Evolutionary conservation across 768 basidiomycete species (phyloP), one percentile per base, ranked within the genome.

Genomic region (Boletus pseudopeckii): DNA sequence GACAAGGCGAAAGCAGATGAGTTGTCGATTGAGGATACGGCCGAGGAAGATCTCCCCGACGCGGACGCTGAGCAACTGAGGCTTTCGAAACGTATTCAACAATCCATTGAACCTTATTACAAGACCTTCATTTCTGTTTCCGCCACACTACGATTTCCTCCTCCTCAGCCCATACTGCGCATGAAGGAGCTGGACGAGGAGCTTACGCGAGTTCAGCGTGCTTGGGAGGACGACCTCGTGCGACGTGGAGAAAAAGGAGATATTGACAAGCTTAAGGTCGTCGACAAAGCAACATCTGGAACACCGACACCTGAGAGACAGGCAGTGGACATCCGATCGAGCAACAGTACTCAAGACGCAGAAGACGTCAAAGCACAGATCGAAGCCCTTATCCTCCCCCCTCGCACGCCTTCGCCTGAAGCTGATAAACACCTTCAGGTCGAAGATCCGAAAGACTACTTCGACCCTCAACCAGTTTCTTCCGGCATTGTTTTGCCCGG

Each of bases 121-220:
- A 83, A 76, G 56, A 94, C 90, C 2, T 92, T 93, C 64, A 89
- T 98, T 30, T 98, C 97, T 2, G 90, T 93, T 40, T 98, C 95
- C 3, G 89, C 95, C 0, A 92, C 94, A 0, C 75, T 98, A 44
- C 83, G 92, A 5, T 97, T 97, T 67, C 90, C 87, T 14, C 93
- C 96, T 22, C 97, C 97, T 5, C 87, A 91, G 64, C 88, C 94
- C 7, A 81, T 99, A 38, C 76, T 81, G 3, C 80, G 81, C 43
- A 97, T 98, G 92, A 88, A 90, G 62, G 86, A 90, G 60, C 75
- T 98, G 7, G 94, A 98, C 62, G 81, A 86, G 22, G 78, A 85
- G 51, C 78, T 96, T n/a, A 73, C 78, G 33, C 75, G 76, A 28
- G 80, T 85, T 15, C 89, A 87, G 64, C 77, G 77, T 45, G 85